Percentiles rank a stretch among this genome's conserved stretches.
phyloP scores from a whole-genome alignment of 345 rosid genomes.

The Camelina sativa region DNA sequence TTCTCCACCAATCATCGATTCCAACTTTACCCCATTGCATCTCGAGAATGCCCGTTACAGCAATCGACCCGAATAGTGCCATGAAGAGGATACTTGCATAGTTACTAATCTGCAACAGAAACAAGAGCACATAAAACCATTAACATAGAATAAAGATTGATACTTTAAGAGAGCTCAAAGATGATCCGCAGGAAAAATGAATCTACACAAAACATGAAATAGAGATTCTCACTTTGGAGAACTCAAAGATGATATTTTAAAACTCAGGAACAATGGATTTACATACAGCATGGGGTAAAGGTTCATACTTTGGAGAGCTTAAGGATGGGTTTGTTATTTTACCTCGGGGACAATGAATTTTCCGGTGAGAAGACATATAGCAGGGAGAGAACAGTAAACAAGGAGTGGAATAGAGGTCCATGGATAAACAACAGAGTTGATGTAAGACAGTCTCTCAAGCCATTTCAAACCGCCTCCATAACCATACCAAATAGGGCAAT shows the following conservation, averaged over 20 bases:
- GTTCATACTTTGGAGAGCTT: neutral
- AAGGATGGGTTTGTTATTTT: constrained; percentile 4
- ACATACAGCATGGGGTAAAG: neutral
- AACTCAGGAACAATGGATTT: too few relatives aligned
- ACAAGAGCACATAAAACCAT: neutral
- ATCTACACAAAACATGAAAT: too few relatives aligned
- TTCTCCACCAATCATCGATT: constrained; percentile 83
- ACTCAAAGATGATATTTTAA: neutral
- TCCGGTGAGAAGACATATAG: constrained; percentile 71
- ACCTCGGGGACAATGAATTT: constrained; percentile 76
- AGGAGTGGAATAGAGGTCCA: constrained; percentile 69
- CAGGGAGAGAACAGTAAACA: constrained; percentile 70
- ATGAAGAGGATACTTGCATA: constrained; percentile 64
- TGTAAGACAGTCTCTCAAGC: constrained; percentile 70
- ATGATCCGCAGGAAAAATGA: neutral
- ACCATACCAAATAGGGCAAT: constrained; percentile 83
- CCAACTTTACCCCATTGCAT: constrained; percentile 76
- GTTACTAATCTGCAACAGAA: constrained; percentile 56
- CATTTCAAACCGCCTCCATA: constrained; percentile 72
- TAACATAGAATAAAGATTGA: neutral
- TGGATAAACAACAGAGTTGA: constrained; percentile 64
- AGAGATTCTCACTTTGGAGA: too few relatives aligned
- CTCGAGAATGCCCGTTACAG: constrained; percentile 66
- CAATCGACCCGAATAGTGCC: constrained; percentile 66
- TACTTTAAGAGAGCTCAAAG: neutral